These are phyloP conservation scores for Chlamydomonas incerta DNA, from an alignment of 139 green algal species.

Conservation along the genomic window DNA sequence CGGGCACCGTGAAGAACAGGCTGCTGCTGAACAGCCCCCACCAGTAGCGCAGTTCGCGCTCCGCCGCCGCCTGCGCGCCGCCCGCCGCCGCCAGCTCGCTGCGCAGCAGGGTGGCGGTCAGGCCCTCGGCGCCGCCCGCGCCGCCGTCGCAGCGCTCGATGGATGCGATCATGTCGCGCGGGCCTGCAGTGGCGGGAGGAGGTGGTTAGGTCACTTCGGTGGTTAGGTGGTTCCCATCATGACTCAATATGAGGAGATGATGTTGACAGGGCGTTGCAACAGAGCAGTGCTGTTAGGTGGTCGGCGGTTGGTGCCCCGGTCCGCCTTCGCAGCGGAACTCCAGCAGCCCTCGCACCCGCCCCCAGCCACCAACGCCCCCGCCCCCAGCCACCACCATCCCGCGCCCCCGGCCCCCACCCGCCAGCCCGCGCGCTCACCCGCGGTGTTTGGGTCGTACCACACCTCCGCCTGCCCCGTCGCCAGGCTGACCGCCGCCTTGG, in stretches of 20 bases:
- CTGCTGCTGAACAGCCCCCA: constrained; percentile 54
- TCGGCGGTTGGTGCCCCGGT: too few relatives aligned
- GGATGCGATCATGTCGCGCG: constrained; percentile 61
- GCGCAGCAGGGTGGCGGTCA: constrained; percentile 56
- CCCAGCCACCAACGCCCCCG: too few relatives aligned
- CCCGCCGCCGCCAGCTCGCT: constrained; percentile 11
- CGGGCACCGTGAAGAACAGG: constrained; percentile 84
- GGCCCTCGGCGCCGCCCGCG: constrained; percentile 52
- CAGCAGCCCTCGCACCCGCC: too few relatives aligned
- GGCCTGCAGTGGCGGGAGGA: constrained; percentile 15
- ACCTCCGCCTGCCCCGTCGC: constrained; percentile 61
- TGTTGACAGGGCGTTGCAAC: too few relatives aligned
- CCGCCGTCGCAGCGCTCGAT: constrained; percentile 54
- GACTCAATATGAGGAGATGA: too few relatives aligned
- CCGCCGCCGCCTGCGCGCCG: constrained; percentile 16
- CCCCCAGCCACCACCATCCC: too few relatives aligned
- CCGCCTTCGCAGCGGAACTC: too few relatives aligned
- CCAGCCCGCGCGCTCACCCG: too few relatives aligned
- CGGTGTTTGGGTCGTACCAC: constrained; percentile 58
- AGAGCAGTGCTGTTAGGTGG: too few relatives aligned
- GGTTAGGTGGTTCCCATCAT: background rate
- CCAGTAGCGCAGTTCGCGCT: constrained; percentile 71
- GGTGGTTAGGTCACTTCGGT: background rate
- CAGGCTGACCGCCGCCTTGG: constrained; percentile 59
- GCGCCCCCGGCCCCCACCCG: too few relatives aligned